Percentiles rank a stretch among this genome's conserved stretches.
phyloP scores from a whole-genome alignment of 75 land plant species.

The Sequoia sempervirens region DNA sequence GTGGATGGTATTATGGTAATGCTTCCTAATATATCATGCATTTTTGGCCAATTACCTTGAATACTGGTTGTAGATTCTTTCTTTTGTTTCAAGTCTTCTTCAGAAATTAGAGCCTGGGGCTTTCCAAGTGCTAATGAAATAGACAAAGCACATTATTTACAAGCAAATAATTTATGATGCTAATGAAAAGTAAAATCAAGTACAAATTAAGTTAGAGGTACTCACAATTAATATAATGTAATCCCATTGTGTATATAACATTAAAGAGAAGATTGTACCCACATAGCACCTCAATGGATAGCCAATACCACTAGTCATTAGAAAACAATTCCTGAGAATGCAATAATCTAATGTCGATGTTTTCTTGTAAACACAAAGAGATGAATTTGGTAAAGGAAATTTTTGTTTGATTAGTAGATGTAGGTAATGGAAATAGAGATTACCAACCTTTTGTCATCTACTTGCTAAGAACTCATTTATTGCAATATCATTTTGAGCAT shows the following conservation, averaged over 20 bases:
- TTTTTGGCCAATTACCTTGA: constrained; percentile 1
- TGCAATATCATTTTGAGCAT: constrained; percentile 25
- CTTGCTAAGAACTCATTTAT: constrained; percentile 25
- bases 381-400: constrained; percentile 8
- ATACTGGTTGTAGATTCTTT: constrained; percentile 16
- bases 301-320: constrained; percentile 56
- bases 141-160: background rate
- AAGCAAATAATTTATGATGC: background rate
- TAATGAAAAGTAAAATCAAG: background rate
- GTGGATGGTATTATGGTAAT: constrained; percentile 21
- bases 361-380: background rate
- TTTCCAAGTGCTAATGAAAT: constrained; percentile 59
- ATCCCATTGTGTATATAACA: constrained; percentile 25
- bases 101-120: constrained; percentile 52
- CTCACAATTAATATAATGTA: constrained; percentile 17
- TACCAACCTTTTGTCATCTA: constrained; percentile 11
- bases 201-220: background rate
- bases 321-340: constrained; percentile 48
- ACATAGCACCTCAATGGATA: constrained; percentile 33
- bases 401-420: constrained; percentile 31
- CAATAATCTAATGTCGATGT: constrained; percentile 46
- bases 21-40: constrained; percentile 12
- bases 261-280: constrained; percentile 58
- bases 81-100: constrained; percentile 44
- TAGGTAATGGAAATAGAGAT: background rate